Base-by-base conservation (phyloP, 1,139 yeast species). In the Entelexis sorbosivorans region DNA sequence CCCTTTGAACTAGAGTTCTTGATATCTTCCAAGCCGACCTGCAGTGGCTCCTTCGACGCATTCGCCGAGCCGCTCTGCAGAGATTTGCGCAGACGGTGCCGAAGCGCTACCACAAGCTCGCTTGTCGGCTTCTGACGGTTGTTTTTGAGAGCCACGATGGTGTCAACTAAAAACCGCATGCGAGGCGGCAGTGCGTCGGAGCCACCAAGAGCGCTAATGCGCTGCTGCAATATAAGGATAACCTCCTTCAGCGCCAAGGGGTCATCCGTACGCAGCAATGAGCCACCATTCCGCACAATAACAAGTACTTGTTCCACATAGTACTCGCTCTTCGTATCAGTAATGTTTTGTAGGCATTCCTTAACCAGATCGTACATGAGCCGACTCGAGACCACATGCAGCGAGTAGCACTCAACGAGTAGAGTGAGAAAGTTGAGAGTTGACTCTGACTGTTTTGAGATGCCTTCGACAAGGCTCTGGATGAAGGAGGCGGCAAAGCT, bases 401-500 rank as follows among this genome's bases (percentile, higher is more conserved):
- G 78, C 9, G 83, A 73, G 65, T 87, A 93, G 47, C 84, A 74
- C 50, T 87, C 82, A 0, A 93, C 79, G 48, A 93, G 69, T 46
- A 91, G 68, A 0, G 89, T 76, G n/a, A 85, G 66, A 50, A 87
- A 63, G 83, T 75, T 58, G 80, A 82, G 60, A 81, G 85, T 1
- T 16, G 17, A 22, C 2, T 38, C 47, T 1, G 44, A 5, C n/a
- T 63, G 53, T 64, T 64, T 26, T 58, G 61, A 64, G 79, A 79
- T 52, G 71, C 73, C 59, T 86, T 96, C 29, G 2, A 89, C 83
- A 50, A 86, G 65, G 0, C 78, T 73, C 64, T 93, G 98, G 35
- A 89, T 73, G 58, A 88, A 82, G 60, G 73, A 78, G 0, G 97
- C 98, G 52, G 96, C 97, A 66, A 88, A 84, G 57, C 87, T 96